Evolutionary conservation across 202 grass and related monocot genomes (phyloP), one percentile per base, ranked within the genome.

Genomic region (Digitaria exilis): DNA sequence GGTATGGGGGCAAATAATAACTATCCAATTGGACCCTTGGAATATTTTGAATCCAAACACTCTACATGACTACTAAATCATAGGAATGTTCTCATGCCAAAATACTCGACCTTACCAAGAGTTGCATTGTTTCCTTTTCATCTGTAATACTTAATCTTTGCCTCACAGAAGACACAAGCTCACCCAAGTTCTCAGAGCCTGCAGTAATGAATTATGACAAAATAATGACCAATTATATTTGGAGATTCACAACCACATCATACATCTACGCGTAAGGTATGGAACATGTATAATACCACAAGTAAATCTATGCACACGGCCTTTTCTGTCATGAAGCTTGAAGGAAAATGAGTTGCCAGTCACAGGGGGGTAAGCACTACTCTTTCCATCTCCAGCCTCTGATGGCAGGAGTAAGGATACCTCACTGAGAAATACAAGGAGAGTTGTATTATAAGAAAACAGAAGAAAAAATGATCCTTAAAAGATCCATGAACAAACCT

Each of bases 341-440:
- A 96, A 99, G 69, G 91, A 9, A 88, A 99, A 94, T 44, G 93
- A 89, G 87, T 96, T 92, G 68, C 93, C 91, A 84, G 90, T 70
- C 72, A 80, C 76, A 81, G 93, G 81, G 35, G 89, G 87, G 28
- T 96, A 94, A 55, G 75, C 73, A 34, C 73, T 90, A 46, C 87
- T 90, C 71, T 78, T 90, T 51, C 89, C 90, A 82, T 99, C 91
- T 77, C 86, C 71, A 65, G 80, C 76, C 76, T 99, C 96, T 65
- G 93, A 94, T 3, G 86, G 42, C 87, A 99, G 87, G 75, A 90
- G 83, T 71, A 91, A 89, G 35, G 96, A 96, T 50, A 84, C 84
- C 81, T 99, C 96, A 13, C 96, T 99, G 88, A 63, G 16, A 69
- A 80, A 80, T 21, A 44, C 62, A 82, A 55, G 66, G 19, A 85